Conservation (phyloP, 352 stramenopile species). For the Pythium monospermum region DNA sequence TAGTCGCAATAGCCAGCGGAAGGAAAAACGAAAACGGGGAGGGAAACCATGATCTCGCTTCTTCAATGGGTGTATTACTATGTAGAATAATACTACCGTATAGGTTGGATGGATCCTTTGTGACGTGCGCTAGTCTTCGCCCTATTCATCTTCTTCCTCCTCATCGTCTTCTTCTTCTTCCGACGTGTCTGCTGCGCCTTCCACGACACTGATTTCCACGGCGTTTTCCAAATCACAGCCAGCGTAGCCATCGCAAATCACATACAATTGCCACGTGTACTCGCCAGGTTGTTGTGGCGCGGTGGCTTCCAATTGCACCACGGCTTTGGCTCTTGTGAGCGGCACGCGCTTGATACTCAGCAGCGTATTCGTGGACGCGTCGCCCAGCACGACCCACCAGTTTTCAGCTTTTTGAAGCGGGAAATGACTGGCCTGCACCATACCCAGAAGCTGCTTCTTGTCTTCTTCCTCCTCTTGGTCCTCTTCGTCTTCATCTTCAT, state of each 20-base stretch:
- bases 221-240: constrained; percentile 98
- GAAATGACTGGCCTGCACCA: constrained; percentile 74
- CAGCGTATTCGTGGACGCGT: constrained; percentile 94
- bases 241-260: constrained; percentile 99
- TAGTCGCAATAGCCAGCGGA: too few relatives aligned
- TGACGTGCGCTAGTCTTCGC: too few relatives aligned
- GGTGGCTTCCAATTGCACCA: constrained; percentile 94
- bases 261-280: constrained; percentile 95
- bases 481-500: constrained; percentile 88
- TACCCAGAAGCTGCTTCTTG: constrained; percentile 42
- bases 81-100: too few relatives aligned
- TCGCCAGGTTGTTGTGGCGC: constrained; percentile 92
- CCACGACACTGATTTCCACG: constrained; percentile 55
- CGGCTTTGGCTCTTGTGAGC: constrained; percentile 69
- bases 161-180: constrained; percentile 25
- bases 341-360: constrained; percentile 97
- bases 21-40: too few relatives aligned
- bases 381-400: constrained; percentile 98
- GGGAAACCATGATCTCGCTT: too few relatives aligned
- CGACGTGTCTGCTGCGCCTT: constrained; percentile 24
- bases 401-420: constrained; percentile 94
- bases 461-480: constrained; percentile 68
- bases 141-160: constrained; percentile 18
- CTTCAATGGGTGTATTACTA: too few relatives aligned
- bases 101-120: too few relatives aligned